phyloP scores from a whole-genome alignment of 1,284 basidiomycete genomes.

The Apiotrichum siamense region DNA sequence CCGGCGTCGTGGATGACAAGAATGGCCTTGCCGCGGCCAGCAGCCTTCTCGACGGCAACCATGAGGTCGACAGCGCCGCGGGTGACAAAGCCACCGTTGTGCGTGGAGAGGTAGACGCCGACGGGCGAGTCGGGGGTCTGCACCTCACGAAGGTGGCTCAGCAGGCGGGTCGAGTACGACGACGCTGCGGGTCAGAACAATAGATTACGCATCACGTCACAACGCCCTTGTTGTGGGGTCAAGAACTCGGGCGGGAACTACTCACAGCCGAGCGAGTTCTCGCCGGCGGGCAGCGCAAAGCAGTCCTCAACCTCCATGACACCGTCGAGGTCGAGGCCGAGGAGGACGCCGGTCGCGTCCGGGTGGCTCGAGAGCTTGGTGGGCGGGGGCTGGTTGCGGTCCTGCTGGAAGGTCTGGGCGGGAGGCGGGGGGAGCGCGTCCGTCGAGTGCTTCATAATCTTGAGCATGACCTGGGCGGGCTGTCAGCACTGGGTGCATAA shows the following conservation, averaged over 20 bases:
- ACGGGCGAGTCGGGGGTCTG: constrained; percentile 91
- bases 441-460: constrained; percentile 72
- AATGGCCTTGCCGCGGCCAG: constrained; percentile 66
- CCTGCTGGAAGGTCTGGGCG: constrained; percentile 29
- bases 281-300: constrained; percentile 64
- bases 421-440: constrained; percentile 43
- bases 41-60: constrained; percentile 60
- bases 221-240: no score
- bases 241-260: no score
- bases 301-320: constrained; percentile 86
- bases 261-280: constrained; percentile 38
- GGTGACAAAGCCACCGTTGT: constrained; percentile 85
- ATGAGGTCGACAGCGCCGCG: constrained; percentile 86
- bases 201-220: background rate
- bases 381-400: constrained; percentile 40
- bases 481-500: background rate
- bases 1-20: constrained; percentile 78
- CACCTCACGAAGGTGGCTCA: constrained; percentile 55
- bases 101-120: constrained; percentile 91
- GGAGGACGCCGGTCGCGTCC: constrained; percentile 72
- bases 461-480: constrained; percentile 68
- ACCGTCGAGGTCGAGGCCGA: constrained; percentile 88
- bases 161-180: constrained; percentile 40
- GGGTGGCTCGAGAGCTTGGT: constrained; percentile 44
- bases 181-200: constrained; percentile 20